Percentiles rank a stretch among this genome's conserved stretches.
phyloP scores from a whole-genome alignment of 176 grass and related monocot species.

The Triticum monococcum region DNA sequence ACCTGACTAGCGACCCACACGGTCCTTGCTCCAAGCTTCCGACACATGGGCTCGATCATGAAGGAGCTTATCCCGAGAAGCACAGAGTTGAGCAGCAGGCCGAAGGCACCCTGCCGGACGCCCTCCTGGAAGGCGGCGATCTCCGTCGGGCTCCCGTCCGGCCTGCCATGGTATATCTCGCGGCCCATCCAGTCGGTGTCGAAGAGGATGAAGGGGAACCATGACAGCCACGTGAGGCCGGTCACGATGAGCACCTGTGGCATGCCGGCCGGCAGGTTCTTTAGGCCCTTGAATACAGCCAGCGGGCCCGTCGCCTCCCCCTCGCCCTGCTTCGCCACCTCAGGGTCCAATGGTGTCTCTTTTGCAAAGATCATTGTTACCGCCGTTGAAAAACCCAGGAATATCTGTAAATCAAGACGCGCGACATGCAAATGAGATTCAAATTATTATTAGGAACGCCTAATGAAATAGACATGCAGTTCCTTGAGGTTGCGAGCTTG shows the following conservation, averaged over 20 bases:
- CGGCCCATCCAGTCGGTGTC: slow-evolving; percentile 99
- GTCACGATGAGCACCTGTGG: slow-evolving; percentile 70
- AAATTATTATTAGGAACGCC: neutral
- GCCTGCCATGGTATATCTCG: slow-evolving; percentile 76
- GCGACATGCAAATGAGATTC: neutral
- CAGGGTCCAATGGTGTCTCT: slow-evolving; percentile 46
- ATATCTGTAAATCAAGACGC: slow-evolving; percentile 25
- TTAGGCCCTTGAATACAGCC: slow-evolving; percentile 53
- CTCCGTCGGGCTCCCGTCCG: slow-evolving; percentile 42
- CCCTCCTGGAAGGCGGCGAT: slow-evolving; percentile 50
- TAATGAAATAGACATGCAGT: neutral
- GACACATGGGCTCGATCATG: slow-evolving; percentile 75
- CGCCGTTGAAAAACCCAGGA: slow-evolving; percentile 40
- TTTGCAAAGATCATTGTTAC: slow-evolving; percentile 62
- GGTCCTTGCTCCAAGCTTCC: slow-evolving; percentile 36
- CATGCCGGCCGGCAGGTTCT: slow-evolving; percentile 74
- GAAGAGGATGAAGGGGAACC: slow-evolving; percentile 93
- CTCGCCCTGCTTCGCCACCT: neutral
- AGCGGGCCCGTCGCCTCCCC: slow-evolving; percentile 19
- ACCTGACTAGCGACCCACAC: slow-evolving; percentile 72
- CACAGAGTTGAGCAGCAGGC: slow-evolving; percentile 79
- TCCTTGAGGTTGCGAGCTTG: neutral
- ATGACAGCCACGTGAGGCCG: slow-evolving; percentile 77
- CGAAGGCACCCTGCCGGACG: slow-evolving; percentile 73
- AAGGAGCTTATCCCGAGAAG: slow-evolving; percentile 63